Base-by-base conservation (phyloP, 1,284 basidiomycete genomes). In the Neonothopanus nambi region DNA sequence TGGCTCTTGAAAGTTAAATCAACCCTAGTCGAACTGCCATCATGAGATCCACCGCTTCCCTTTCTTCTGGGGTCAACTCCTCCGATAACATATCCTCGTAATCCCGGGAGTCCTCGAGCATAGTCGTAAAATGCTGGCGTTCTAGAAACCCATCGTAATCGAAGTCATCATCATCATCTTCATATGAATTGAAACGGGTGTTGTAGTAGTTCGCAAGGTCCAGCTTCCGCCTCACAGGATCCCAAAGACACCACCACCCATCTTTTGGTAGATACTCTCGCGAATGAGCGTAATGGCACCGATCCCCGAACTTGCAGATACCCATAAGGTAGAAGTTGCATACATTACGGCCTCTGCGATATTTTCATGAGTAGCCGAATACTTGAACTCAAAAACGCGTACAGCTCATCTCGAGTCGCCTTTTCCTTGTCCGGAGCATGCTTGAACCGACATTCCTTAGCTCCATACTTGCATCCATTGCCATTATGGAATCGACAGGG, bases 391-490 rank as follows among this genome's bases (percentile, higher is more conserved):
- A 9, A 33, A 4, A 4, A 42, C 21, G 35, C 48, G 20, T 23
- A 50, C 48, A 50, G 35, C 42, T 50, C 48, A 17, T 50, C 48
- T 17, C 48, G 28, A 33, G 30, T 33, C 20, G 41, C 30, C 40
- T 40, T 50, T 20, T 40, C 9, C 18, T 33, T 23, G 48, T 50
- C 48, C 7, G 48, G 48, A 42, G 48, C 48, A 35, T 50, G 48
- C 48, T 21, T 50, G 18, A 38, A 50, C 20, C 38, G 37, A 33
- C 48, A 50, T 18, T 17, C n/a, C 17, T 50, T 41, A 33, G 30
- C 30, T 8, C 48, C 48, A 23, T 41, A 40, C 20, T 40, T 28
- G 35, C 48, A 50, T 7, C 48, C 48, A n/a, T 28, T 18, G 12
- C 35, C 39, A 17, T 50, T 50, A 20, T 50, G 41, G 24, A 30